Evolutionary conservation across 352 stramenopile genomes (phyloP).

Genomic region (Globisporangium barbulae): DNA sequence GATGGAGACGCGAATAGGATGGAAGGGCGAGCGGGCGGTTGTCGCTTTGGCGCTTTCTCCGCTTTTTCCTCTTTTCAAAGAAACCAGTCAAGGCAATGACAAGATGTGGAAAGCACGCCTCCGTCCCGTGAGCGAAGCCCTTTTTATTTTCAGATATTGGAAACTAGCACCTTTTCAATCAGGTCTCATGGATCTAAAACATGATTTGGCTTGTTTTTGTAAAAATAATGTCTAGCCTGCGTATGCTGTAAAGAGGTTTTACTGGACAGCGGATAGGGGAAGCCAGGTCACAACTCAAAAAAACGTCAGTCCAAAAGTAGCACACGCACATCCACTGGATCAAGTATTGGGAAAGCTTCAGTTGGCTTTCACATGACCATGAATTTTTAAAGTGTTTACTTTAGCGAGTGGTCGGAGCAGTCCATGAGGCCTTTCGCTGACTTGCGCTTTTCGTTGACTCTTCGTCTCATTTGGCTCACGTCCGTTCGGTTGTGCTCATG

Average conservation of each 20-base stretch:
- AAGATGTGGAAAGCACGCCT: no score
- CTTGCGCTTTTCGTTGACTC: neutral
- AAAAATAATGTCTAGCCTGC: no score
- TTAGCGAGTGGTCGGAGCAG: neutral
- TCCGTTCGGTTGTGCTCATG: no score
- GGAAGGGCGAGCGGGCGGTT: neutral
- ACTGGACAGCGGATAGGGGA: no score
- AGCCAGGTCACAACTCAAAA: neutral
- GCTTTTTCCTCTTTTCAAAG: neutral
- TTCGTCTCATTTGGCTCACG: conserved; percentile 8
- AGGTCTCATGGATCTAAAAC: no score
- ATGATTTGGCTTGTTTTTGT: no score
- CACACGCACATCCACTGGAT: neutral
- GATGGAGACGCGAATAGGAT: neutral
- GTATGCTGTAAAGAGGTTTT: no score
- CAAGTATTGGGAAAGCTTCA: conserved; percentile 7
- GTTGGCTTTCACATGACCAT: neutral
- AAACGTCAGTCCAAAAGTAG: conserved; percentile 11
- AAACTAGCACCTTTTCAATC: no score
- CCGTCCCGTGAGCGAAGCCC: no score
- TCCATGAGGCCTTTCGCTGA: neutral
- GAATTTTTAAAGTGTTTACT: neutral
- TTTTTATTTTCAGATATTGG: neutral
- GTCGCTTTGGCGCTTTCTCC: conserved; percentile 2
- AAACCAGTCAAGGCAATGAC: no score